Percentiles rank a stretch among this genome's conserved stretches.
Conservation (phyloP, 768 basidiomycete species). For the Dentipellis fragilis region DNA sequence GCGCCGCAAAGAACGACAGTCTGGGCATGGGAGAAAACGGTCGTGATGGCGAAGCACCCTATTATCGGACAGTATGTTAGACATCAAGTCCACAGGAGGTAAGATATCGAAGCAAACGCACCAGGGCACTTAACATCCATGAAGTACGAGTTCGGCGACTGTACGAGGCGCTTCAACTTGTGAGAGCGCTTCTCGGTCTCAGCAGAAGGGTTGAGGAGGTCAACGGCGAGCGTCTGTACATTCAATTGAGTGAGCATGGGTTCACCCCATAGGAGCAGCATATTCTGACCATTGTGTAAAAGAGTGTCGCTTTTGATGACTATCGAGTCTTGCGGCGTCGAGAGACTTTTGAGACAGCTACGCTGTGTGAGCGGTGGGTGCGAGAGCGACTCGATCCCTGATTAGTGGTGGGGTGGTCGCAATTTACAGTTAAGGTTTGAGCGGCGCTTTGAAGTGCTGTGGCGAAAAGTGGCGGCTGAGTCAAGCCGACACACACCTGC, state of each 20-base stretch:
- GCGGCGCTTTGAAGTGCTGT: slow-evolving; percentile 4
- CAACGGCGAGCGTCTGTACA: slow-evolving; percentile 83
- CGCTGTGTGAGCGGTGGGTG: background rate
- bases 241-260: background rate
- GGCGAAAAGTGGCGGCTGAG: background rate
- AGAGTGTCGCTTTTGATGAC: background rate
- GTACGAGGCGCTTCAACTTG: slow-evolving; percentile 99
- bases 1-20: slow-evolving; percentile 91
- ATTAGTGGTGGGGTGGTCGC: slow-evolving; percentile 2
- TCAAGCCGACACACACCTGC: background rate
- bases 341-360: slow-evolving; percentile 3
- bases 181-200: slow-evolving; percentile 83
- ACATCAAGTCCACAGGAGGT: background rate
- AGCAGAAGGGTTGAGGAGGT: slow-evolving; percentile 92
- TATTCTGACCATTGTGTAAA: background rate
- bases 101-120: slow-evolving; percentile 28
- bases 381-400: background rate
- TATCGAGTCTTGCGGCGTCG: background rate
- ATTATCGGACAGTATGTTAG: background rate
- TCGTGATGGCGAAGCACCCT: slow-evolving; percentile 94
- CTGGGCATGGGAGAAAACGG: slow-evolving; percentile 99
- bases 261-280: background rate
- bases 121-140: slow-evolving; percentile 99
- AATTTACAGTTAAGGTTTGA: slow-evolving; percentile 13
- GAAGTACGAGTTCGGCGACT: slow-evolving; percentile 97